Percentiles rank a stretch among this genome's conserved stretches.
Conservation (phyloP, 345 rosid genomes). For the Aquilaria malaccensis region DNA sequence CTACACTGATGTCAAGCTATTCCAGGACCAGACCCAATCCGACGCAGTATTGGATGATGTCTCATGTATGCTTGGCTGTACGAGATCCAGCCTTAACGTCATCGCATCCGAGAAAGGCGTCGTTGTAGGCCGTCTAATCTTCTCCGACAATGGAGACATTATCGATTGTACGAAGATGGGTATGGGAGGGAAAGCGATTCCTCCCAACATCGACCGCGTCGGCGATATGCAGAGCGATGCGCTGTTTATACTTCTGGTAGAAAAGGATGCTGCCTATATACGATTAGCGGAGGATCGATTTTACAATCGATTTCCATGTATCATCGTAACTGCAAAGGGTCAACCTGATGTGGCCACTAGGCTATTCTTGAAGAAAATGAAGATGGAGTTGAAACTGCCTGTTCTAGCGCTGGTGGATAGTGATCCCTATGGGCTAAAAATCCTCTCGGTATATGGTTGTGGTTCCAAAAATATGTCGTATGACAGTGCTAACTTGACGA, state of each 20-base stretch:
- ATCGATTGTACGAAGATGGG: slow-evolving; percentile 98
- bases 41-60: slow-evolving; percentile 87
- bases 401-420: slow-evolving; percentile 96
- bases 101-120: slow-evolving; percentile 94
- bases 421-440: slow-evolving; percentile 92
- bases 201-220: slow-evolving; percentile 88
- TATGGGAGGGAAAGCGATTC: slow-evolving; percentile 98
- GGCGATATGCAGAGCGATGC: slow-evolving; percentile 98
- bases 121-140: slow-evolving; percentile 84
- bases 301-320: slow-evolving; percentile 91
- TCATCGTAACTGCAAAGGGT: slow-evolving; percentile 91
- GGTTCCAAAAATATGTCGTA: slow-evolving; percentile 99
- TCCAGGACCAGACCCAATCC: slow-evolving; percentile 96
- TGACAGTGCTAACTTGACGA: slow-evolving; percentile 90
- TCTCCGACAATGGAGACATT: slow-evolving; percentile 97
- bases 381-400: slow-evolving; percentile 81
- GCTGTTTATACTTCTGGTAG: slow-evolving; percentile 70
- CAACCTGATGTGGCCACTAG: slow-evolving; percentile 97
- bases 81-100: slow-evolving; percentile 89
- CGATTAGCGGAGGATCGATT: slow-evolving; percentile 93
- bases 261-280: slow-evolving; percentile 94
- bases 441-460: slow-evolving; percentile 88
- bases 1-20: slow-evolving; percentile 96
- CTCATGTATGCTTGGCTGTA: slow-evolving; percentile 90
- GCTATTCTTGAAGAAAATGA: slow-evolving; percentile 92